Conservation (phyloP, 148 eudicot species). For the Nepenthes gracilis region DNA sequence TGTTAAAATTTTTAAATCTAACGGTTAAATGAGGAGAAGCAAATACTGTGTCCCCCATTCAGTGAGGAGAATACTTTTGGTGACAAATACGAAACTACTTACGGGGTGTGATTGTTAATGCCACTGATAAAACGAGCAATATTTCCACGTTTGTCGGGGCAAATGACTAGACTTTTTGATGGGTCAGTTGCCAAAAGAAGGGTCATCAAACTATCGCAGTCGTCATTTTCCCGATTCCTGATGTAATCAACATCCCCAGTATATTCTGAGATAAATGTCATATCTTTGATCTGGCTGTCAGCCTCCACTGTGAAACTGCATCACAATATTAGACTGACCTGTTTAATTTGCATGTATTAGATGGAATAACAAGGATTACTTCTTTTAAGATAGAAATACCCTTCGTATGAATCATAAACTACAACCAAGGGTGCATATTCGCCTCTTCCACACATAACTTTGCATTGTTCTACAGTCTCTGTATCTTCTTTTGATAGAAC, state of each 20-base stretch:
- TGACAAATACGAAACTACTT: constrained; percentile 17
- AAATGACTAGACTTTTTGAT: constrained; percentile 60
- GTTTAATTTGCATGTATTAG: neutral
- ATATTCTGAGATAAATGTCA: constrained; percentile 75
- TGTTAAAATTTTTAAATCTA: too few relatives aligned
- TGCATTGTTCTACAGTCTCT: constrained; percentile 61
- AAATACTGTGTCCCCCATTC: too few relatives aligned
- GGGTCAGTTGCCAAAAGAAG: constrained; percentile 67
- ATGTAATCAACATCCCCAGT: constrained; percentile 88
- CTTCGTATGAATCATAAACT: constrained; percentile 64
- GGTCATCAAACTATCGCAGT: constrained; percentile 93
- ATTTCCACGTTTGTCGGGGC: constrained; percentile 92
- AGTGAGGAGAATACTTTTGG: too few relatives aligned
- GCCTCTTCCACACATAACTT: constrained; percentile 60
- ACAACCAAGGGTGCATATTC: constrained; percentile 74
- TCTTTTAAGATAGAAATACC: constrained; percentile 32
- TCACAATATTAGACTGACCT: neutral
- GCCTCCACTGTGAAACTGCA: constrained; percentile 85
- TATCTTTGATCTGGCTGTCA: constrained; percentile 71
- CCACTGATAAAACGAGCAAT: constrained; percentile 89
- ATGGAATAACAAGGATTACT: neutral
- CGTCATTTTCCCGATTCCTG: constrained; percentile 68
- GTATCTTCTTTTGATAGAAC: constrained; percentile 70
- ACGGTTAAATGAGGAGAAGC: too few relatives aligned
- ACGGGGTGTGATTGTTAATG: constrained; percentile 81